These are phyloP conservation scores for Xerocomellus intermedius DNA, from an alignment of 768 basidiomycete genomes.

Conservation along the genomic window DNA sequence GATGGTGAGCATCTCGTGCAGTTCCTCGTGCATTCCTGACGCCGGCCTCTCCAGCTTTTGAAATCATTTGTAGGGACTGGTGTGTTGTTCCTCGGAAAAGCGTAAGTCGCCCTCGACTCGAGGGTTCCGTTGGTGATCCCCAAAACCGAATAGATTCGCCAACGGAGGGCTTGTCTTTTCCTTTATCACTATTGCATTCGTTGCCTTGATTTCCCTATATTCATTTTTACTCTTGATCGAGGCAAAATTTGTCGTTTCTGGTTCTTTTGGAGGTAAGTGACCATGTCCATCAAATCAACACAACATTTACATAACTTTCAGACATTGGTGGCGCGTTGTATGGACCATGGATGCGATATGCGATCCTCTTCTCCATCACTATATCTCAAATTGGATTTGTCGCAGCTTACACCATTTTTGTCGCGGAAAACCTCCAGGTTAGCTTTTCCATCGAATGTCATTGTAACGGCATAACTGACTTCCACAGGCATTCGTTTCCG, in stretches of 20 bases:
- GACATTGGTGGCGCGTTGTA: slow-evolving; percentile 94
- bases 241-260: slow-evolving; percentile 85
- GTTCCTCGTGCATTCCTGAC: background rate
- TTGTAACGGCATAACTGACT: background rate
- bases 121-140: slow-evolving; percentile 2
- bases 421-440: slow-evolving; percentile 81
- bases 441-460: background rate
- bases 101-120: slow-evolving; percentile 40
- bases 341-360: slow-evolving; percentile 89
- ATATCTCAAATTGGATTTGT: slow-evolving; percentile 91
- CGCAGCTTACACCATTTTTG: slow-evolving; percentile 92
- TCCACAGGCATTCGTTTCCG: slow-evolving; percentile 76
- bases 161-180: slow-evolving; percentile 97
- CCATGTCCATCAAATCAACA: background rate
- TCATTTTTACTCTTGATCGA: slow-evolving; percentile 90
- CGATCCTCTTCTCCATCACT: slow-evolving; percentile 84
- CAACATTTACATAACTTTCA: slow-evolving; percentile 26
- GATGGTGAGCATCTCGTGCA: slow-evolving; percentile 58
- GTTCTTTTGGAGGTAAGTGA: slow-evolving; percentile 83
- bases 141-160: slow-evolving; percentile 61
- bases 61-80: slow-evolving; percentile 97
- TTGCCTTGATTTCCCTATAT: slow-evolving; percentile 86
- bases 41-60: slow-evolving; percentile 54
- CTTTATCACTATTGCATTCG: slow-evolving; percentile 65
- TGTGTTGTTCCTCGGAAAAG: slow-evolving; percentile 93